phyloP scores from a whole-genome alignment of 257 asterid genomes.

The Solanum gracilifrons region DNA sequence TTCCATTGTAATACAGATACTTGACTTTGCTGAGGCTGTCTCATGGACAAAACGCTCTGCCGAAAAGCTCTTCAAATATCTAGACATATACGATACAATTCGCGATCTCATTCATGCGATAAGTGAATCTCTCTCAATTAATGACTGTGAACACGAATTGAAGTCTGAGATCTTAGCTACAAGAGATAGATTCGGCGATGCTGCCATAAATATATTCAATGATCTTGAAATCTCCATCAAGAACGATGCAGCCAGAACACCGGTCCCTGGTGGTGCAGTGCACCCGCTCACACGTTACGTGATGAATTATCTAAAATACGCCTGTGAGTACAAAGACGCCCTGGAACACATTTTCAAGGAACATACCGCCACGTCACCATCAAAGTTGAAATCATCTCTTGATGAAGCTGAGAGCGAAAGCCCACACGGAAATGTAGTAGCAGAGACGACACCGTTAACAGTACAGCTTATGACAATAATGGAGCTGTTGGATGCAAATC shows the following conservation, averaged over 20 bases:
- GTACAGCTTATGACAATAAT: slow-evolving; percentile 39
- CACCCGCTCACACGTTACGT: slow-evolving; percentile 88
- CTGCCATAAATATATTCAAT: slow-evolving; percentile 43
- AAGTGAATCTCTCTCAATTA: slow-evolving; percentile 21
- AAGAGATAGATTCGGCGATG: slow-evolving; percentile 48
- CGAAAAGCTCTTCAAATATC: slow-evolving; percentile 71
- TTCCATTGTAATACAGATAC: slow-evolving; percentile 53
- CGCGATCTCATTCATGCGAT: slow-evolving; percentile 31
- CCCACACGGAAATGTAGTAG: slow-evolving; percentile 29
- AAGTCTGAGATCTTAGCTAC: slow-evolving; percentile 33
- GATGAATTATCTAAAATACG: slow-evolving; percentile 63
- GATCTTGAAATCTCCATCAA: slow-evolving; percentile 65
- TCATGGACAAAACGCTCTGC: slow-evolving; percentile 60
- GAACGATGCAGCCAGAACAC: slow-evolving; percentile 37
- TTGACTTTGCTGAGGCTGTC: slow-evolving; percentile 70
- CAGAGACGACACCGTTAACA: slow-evolving; percentile 30
- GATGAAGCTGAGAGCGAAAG: slow-evolving; percentile 29
- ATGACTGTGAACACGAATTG: slow-evolving; percentile 19
- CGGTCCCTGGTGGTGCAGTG: slow-evolving; percentile 89
- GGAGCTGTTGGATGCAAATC: slow-evolving; percentile 50
- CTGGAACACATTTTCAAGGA: slow-evolving; percentile 40
- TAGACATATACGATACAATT: slow-evolving; percentile 63
- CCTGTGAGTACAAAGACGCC: slow-evolving; percentile 55
- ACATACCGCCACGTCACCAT: background rate
- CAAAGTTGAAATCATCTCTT: background rate